Conservation (phyloP, 1,284 basidiomycete species). For the Wallemia ichthyophaga region DNA sequence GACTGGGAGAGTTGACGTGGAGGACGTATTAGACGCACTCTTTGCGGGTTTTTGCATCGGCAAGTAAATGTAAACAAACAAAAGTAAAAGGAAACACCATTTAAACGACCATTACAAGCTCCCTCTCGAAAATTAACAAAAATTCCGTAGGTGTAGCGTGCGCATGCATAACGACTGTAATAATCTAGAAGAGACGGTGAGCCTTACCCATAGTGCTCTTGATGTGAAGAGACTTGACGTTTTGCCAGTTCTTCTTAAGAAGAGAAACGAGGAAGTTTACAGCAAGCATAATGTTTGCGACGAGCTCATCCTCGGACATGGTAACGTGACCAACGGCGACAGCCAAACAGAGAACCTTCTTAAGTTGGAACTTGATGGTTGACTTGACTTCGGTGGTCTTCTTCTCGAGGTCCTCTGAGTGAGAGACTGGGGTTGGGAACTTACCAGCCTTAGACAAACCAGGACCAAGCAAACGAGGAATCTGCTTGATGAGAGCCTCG, state of each 20-base stretch:
- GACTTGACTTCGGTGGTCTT: constrained; percentile 89
- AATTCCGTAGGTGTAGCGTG: not conserved
- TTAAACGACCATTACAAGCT: not conserved
- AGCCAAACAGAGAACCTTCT: constrained; percentile 98
- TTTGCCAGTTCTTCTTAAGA: constrained; percentile 99
- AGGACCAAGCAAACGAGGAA: constrained; percentile 94
- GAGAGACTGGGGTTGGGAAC: constrained; percentile 91
- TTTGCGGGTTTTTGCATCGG: constrained; percentile 65
- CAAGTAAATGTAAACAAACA: constrained; percentile 8
- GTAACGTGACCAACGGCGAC: constrained; percentile 92
- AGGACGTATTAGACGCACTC: constrained; percentile 48
- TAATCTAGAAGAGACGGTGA: constrained; percentile 48
- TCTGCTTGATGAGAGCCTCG: constrained; percentile 96
- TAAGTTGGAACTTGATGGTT: constrained; percentile 98
- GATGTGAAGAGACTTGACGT: constrained; percentile 94
- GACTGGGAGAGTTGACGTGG: constrained; percentile 36
- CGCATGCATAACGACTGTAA: not conserved
- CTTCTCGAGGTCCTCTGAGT: constrained; percentile 65
- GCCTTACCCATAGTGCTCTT: constrained; percentile 99
- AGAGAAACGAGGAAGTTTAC: constrained; percentile 98
- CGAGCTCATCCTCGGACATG: constrained; percentile 92
- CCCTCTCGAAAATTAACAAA: not conserved
- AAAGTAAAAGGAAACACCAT: too few relatives aligned
- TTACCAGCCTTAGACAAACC: constrained; percentile 99
- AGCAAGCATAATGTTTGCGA: constrained; percentile 91